Evolutionary conservation across 306 rosid genomes (phyloP).

Genomic region (Alnus rubra): DNA sequence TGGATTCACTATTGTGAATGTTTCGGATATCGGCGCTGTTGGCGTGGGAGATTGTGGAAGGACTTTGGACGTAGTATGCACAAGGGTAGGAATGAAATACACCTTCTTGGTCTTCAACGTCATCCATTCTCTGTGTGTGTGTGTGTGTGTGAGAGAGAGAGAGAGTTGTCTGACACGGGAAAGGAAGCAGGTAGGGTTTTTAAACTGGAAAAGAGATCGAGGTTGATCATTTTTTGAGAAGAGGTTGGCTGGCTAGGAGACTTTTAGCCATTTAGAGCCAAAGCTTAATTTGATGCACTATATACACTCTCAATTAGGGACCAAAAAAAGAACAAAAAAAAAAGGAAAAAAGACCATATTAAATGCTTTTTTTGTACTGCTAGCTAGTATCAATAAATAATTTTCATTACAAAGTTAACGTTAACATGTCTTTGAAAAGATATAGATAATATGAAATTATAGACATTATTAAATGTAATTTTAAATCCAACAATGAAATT

Average conservation of each 20-base stretch:
- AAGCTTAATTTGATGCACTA: neutral
- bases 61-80: slow-evolving; percentile 82
- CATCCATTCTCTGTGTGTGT: slow-evolving; percentile 19
- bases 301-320: too few relatives aligned
- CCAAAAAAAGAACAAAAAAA: too few relatives aligned
- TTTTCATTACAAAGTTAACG: too few relatives aligned
- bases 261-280: slow-evolving; percentile 15
- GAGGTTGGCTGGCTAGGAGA: slow-evolving; percentile 11
- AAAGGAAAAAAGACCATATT: too few relatives aligned
- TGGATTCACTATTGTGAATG: slow-evolving; percentile 46
- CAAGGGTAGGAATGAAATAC: slow-evolving; percentile 58
- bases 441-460: too few relatives aligned
- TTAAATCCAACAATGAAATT: too few relatives aligned
- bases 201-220: slow-evolving; percentile 28
- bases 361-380: too few relatives aligned
- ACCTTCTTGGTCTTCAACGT: slow-evolving; percentile 64
- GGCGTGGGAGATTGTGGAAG: slow-evolving; percentile 72
- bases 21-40: slow-evolving; percentile 50
- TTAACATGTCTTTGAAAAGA: too few relatives aligned
- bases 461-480: too few relatives aligned
- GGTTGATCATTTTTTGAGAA: slow-evolving; percentile 17
- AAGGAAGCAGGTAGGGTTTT: slow-evolving; percentile 35
- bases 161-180: slow-evolving; percentile 18
- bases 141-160: neutral
- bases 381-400: too few relatives aligned